phyloP scores from a whole-genome alignment of 2,329 filamentous ascomycete genomes.

The Trichoderma sp. region DNA sequence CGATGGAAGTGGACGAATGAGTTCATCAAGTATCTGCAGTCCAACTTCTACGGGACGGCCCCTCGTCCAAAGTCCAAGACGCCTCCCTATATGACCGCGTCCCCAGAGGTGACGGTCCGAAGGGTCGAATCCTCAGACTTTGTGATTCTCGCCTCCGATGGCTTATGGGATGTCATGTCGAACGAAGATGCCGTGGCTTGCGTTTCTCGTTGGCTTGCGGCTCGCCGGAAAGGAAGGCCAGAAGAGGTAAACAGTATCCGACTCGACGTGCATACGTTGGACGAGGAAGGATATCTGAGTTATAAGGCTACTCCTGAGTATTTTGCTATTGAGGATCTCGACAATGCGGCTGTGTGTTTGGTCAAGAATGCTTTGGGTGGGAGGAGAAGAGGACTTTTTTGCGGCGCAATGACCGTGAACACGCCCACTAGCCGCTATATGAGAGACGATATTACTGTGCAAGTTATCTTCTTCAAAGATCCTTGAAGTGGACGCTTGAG shows the following conservation, averaged over 20 bases:
- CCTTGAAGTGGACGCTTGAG: background rate
- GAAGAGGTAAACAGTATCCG: conserved; percentile 33
- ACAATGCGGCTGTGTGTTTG: conserved; percentile 79
- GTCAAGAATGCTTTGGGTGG: conserved; percentile 81
- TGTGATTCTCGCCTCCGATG: conserved; percentile 30
- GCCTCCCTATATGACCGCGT: conserved; percentile 29
- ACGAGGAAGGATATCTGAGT: conserved; percentile 34
- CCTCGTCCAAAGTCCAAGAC: conserved; percentile 46
- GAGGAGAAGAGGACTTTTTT: conserved; percentile 71
- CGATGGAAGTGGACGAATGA: conserved; percentile 67
- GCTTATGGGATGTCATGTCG: conserved; percentile 30
- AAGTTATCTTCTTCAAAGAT: conserved; percentile 68
- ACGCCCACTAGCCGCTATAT: conserved; percentile 66
- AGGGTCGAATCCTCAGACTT: conserved; percentile 26
- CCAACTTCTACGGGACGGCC: conserved; percentile 50
- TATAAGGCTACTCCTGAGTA: conserved; percentile 48
- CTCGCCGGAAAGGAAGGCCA: conserved; percentile 31
- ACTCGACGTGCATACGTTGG: conserved; percentile 19
- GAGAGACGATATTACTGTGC: conserved; percentile 79
- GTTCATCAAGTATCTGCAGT: conserved; percentile 39
- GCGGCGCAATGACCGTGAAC: conserved; percentile 70
- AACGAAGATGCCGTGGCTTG: conserved; percentile 28
- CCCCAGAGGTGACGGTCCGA: conserved; percentile 26
- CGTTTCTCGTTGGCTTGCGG: conserved; percentile 29
- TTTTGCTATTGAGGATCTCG: conserved; percentile 72